Conservation (phyloP, 495 filamentous ascomycete genomes). For the Trichoderma asperelloides region DNA sequence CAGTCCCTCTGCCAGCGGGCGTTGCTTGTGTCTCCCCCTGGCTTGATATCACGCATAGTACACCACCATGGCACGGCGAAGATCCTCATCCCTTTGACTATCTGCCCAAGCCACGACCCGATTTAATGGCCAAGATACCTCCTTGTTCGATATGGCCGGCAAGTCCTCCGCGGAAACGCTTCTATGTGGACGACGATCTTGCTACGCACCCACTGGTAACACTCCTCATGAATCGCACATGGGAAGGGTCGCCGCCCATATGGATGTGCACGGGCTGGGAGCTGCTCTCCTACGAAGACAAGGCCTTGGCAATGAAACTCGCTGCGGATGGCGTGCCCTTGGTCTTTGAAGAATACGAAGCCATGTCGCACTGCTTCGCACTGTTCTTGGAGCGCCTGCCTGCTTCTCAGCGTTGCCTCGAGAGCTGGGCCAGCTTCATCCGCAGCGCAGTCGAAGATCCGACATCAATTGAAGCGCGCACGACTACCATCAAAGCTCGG, state of each 20-base stretch:
- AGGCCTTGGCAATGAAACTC: constrained; percentile 51
- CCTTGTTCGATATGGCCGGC: constrained; percentile 62
- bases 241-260: constrained; percentile 61
- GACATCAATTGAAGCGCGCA: constrained; percentile 32
- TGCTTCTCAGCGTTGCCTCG: constrained; percentile 43
- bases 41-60: constrained; percentile 65
- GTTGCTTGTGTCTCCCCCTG: constrained; percentile 59
- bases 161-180: constrained; percentile 54
- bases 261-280: constrained; percentile 74
- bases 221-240: constrained; percentile 54
- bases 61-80: constrained; percentile 60
- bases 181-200: constrained; percentile 57
- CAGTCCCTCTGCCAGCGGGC: constrained; percentile 63
- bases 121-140: constrained; percentile 32
- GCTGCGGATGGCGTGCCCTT: constrained; percentile 54
- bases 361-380: constrained; percentile 84
- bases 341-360: constrained; percentile 66
- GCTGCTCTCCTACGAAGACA: constrained; percentile 63
- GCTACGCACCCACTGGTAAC: constrained; percentile 69
- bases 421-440: constrained; percentile 51
- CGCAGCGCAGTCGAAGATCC: constrained; percentile 32
- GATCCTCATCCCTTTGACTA: constrained; percentile 57
- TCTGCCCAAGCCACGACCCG: constrained; percentile 44
- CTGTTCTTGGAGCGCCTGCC: constrained; percentile 47
- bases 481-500: constrained; percentile 47